Evolutionary conservation across 495 filamentous ascomycete species (phyloP), one percentile per base, ranked within the genome.

Genomic region (Podospora pseudocomata): DNA sequence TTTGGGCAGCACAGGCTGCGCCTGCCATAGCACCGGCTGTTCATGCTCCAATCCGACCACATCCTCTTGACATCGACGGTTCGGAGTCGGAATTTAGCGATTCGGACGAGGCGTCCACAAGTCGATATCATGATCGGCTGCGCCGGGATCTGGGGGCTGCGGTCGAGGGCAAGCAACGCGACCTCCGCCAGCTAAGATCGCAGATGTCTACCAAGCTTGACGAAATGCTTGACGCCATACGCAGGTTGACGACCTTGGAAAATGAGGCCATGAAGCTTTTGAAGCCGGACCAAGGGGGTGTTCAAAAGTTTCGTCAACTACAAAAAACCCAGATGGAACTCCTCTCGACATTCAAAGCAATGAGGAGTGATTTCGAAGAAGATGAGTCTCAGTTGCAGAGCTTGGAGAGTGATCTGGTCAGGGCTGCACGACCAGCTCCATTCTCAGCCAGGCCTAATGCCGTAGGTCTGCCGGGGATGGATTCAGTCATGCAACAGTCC

Each of bases 191-290:
- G 15, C 58, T 74, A 27, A 68, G 71, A n/a, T 56, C 27, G 2
- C 60, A 55, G 0, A 72, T 76, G 68, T 56, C 65, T 4, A 26
- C 56, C 18, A 76, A 71, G 6, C 72, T 75, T 1, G 67, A 54
- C 15, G 18, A 54, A 20, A 77, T 68, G 55, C 71, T 71, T 59
- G 55, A 58, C 13, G 2, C 13, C 13, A 11, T 49, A 49, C 39
- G 39, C 39, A 49, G 2, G 9, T 11, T 16, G 15, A 49, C 39
- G 0, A 49, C 39, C 39, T 58, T 67, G 15, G 76, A 79, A 64
- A 76, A 77, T 53, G 68, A 60, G 0, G 74, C 77, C 18, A 75
- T 79, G 75, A 63, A 74, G 20, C 32, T 71, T 4, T 28, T 79
- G 15, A 59, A 73, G 57, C 71, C 73, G 0, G 69, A 70, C 7